Evolutionary conservation across 805 yeast genomes (phyloP), one percentile per base, ranked within the genome.

Genomic region (Brettanomyces sp.): DNA sequence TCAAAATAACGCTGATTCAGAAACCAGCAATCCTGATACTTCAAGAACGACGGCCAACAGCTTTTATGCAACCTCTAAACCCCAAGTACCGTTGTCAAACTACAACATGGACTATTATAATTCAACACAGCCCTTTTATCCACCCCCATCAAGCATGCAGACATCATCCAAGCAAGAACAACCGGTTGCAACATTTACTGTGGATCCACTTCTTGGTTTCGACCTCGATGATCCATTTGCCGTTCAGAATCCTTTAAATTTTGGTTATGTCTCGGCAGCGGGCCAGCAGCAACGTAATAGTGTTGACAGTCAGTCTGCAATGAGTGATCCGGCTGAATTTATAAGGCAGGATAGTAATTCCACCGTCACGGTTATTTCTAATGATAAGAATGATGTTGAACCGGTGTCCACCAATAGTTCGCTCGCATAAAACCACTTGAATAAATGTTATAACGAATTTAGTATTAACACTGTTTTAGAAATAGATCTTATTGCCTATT

Each of bases 141-240:
- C 59, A 5, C 47, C 48, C 14, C 52, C 53, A 4, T n/a, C 23
- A 23, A 28, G 32, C 22, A 25, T 11, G 34, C 42, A 39, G 11
- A 18, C 5, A 21, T 36, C 37, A 22, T n/a, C 36, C 22, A 32
- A 37, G 22, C 36, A 11, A 9, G 41, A 36, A 45, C 28, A 13
- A 11, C 25, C 24, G 9, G 14, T 11, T 28, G 25, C 14, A 9
- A 40, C 42, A 11, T 40, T 25, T 39, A 47, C 59, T 12, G 55
- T 67, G 22, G 68, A 70, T 41, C 66, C 66, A 22, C 57, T 68
- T 43, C 53, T 67, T 24, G 74, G 77, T 8, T 66, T 71, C 51
- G 60, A 60, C 46, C 54, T 72, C 36, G 64, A 62, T 42, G 80
- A 75, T 55, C 80, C 80, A 5, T 75, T 75, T 49, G 73, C 75